Conservation (phyloP, 352 stramenopile species). For the Achlya hypogyna region DNA sequence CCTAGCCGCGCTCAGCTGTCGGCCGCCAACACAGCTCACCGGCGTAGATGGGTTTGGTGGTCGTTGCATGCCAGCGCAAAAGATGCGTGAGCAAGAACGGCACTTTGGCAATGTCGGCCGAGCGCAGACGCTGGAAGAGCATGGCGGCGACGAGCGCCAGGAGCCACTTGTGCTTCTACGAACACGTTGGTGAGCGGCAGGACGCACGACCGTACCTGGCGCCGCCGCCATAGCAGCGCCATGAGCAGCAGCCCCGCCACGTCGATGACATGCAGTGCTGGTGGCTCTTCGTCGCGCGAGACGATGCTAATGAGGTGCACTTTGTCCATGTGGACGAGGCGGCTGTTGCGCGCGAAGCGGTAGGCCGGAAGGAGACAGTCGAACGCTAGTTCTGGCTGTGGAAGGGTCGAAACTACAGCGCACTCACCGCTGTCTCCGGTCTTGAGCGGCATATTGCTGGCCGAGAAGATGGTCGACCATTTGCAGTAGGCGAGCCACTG, state of each 20-base stretch:
- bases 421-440: background rate
- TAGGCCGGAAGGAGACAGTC: background rate
- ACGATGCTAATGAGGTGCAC: conserved; percentile 1
- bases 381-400: background rate
- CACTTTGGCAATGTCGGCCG: background rate
- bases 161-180: conserved; percentile 5
- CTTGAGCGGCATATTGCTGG: conserved; percentile 9
- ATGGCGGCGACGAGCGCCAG: background rate
- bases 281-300: conserved; percentile 36
- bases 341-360: background rate
- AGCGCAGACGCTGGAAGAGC: background rate
- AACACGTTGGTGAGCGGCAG: background rate
- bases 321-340: conserved; percentile 2
- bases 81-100: conserved; percentile 20
- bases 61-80: conserved; percentile 41
- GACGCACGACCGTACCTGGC: background rate
- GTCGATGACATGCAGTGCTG: background rate
- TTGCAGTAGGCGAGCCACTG: background rate
- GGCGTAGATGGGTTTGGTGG: conserved; percentile 22
- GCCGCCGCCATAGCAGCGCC: background rate
- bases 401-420: conserved; percentile 10
- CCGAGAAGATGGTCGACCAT: conserved; percentile 10
- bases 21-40: background rate
- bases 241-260: background rate
- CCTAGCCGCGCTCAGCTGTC: too few species aligned